Evolutionary conservation across 345 rosid genomes (phyloP), one percentile per base, ranked within the genome.

Genomic region (Camelina laxa): DNA sequence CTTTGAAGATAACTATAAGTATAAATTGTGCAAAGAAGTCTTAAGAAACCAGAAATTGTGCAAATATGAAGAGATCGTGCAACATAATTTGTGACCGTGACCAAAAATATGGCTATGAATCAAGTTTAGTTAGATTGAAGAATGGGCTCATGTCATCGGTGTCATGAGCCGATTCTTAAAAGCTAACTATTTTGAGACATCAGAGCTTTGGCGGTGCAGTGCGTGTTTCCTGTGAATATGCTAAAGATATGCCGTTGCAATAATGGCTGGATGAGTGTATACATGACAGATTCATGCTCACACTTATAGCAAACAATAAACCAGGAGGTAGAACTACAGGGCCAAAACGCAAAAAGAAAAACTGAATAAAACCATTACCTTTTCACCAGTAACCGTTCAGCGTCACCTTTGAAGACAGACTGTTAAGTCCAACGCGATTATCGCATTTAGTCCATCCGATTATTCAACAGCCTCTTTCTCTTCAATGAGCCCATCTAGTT

Each of bases 321-420:
- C 21, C 35, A 60, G 19, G 38, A 60, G 31, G 17, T 15, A 10
- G 31, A 60, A 69, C n/a, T 10, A 36, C 72, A 27, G 16, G 35
- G 35, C 50, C 24, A 45, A 64, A 56, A 55, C 16, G 41, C 22
- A 9, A 21, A 57, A 33, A 30, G 15, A 48, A 21, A 31, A 45
- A 54, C 56, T 6, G 57, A 49, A 39, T 39, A 51, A 70, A 65
- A 64, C 38, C 3, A 65, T 24, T 74, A 91, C 97, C 89, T 91
- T 91, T 31, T 85, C 91, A 59, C 56, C 80, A 78, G 81, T 81
- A 85, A 91, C 60, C 59, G 74, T 60, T 68, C 82, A 74, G 81
- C 85, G 72, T 86, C 87, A 54, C 79, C 77, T 16, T 87, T 86
- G 75, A 91, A 88, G 42, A 89, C 92, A 49, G 82, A 67, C 31